Evolutionary conservation across 2,329 filamentous ascomycete species (phyloP).

Genomic region (Nannizziopsis arthrosporioides): DNA sequence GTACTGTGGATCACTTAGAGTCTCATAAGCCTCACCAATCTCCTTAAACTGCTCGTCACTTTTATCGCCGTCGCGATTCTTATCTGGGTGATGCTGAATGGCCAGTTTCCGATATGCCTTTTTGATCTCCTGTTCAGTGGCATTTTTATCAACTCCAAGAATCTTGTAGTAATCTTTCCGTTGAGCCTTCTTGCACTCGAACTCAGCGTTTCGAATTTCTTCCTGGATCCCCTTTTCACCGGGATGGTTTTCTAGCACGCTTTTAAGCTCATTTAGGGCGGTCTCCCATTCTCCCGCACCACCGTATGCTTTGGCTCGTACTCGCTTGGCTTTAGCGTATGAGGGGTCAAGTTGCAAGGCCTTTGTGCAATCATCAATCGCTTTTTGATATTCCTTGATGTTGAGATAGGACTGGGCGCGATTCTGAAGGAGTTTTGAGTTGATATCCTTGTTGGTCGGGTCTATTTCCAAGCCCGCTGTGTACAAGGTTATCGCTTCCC

Average conservation of each 20-base stretch:
- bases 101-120: conserved; percentile 93
- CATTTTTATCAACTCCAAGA: conserved; percentile 74
- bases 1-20: conserved; percentile 82
- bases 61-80: conserved; percentile 73
- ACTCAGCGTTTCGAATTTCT: conserved; percentile 79
- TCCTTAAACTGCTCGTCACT: conserved; percentile 93
- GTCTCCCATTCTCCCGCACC: conserved; percentile 85
- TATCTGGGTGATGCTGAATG: conserved; percentile 90
- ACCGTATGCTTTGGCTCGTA: conserved; percentile 80
- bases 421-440: conserved; percentile 91
- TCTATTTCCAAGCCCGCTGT: conserved; percentile 73
- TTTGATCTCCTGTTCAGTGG: conserved; percentile 76
- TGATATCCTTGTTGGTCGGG: conserved; percentile 77
- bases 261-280: conserved; percentile 78
- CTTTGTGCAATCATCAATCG: conserved; percentile 74
- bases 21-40: conserved; percentile 93
- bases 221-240: conserved; percentile 67
- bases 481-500: conserved; percentile 75
- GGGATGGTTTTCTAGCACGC: conserved; percentile 69
- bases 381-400: conserved; percentile 71
- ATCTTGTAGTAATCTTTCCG: conserved; percentile 99
- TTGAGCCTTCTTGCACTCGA: conserved; percentile 95
- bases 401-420: conserved; percentile 68
- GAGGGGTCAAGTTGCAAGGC: conserved; percentile 70
- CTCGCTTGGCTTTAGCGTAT: conserved; percentile 86